Base-by-base conservation (phyloP, 1,284 basidiomycete species). In the Cronartium ribicola region DNA sequence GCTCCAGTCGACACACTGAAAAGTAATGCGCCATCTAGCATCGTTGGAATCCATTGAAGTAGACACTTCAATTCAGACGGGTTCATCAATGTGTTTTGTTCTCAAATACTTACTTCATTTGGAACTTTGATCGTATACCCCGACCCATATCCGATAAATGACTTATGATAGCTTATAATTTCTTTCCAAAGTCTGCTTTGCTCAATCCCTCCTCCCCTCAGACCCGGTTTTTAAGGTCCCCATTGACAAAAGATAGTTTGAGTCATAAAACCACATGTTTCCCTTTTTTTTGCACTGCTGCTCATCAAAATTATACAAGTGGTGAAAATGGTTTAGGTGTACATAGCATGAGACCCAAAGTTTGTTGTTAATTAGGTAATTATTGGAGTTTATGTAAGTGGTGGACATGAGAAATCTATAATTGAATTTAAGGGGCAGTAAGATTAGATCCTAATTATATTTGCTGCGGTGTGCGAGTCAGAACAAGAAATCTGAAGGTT, bases 361-460 rank as follows among this genome's bases (percentile, higher is more conserved):
- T 95, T 7, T 96, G 93, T 80, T 96, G 93, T 81, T 84, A 98
- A 67, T 4, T 77, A 94, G 94, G 95, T 55, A 98, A 98, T 81
- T 94, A 98, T 82, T 97, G 96, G 83, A 96, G 94, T 36, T 85
- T 94, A n/a, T n/a, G n/a, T n/a, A 20, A 88, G 92, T 39, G 86
- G 88, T 8, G 94, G 98, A 79, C 94, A 98, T 80, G 92, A 93
- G 79, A 95, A 95, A 81, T 94, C 96, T 0, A 90, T 98, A 79
- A 90, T 90, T 79, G 96, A 97, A 81, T 98, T 98, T 83, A 87
- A 90, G 77, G 94, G 75, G 94, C 95, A 8, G 90, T 95, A 20
- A 89, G 94, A 78, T 87, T 99, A 66, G 95, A 99, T 82, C 87
- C 90, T 76, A 93, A 91, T 5, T 98, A 94, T 82, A 20, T 64